These are phyloP conservation scores for Nannochloropsis salina DNA, from an alignment of 108 stramenopile genomes.

Conservation along the genomic window DNA sequence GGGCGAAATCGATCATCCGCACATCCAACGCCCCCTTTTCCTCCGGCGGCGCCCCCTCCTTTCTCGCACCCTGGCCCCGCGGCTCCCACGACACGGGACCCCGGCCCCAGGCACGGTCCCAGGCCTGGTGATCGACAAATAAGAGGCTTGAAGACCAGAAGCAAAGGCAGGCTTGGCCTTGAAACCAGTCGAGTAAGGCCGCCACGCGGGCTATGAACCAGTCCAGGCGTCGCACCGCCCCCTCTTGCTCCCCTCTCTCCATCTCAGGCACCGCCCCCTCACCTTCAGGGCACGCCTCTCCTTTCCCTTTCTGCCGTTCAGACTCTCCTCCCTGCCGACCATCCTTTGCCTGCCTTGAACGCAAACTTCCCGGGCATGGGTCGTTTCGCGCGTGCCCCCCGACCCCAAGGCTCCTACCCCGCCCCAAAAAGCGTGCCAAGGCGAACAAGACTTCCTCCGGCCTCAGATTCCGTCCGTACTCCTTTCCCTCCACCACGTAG, in stretches of 20 bases:
- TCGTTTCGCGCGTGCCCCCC: neutral
- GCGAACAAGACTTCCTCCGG: neutral
- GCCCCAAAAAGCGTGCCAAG: neutral
- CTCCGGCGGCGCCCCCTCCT: neutral
- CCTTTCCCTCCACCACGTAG: neutral
- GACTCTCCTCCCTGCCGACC: too few relatives aligned
- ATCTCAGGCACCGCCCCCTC: neutral
- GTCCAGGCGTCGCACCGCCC: neutral
- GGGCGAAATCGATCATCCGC: neutral
- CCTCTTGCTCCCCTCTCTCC: neutral
- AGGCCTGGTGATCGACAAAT: neutral
- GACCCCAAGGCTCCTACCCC: constrained; percentile 2
- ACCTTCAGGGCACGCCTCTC: too few relatives aligned
- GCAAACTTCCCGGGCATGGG: neutral
- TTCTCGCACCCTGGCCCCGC: neutral
- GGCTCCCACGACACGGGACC: too few relatives aligned
- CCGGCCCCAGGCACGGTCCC: neutral
- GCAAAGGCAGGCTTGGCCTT: neutral
- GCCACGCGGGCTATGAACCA: neutral
- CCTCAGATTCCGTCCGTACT: neutral
- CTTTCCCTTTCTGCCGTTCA: too few relatives aligned
- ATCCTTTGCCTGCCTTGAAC: too few relatives aligned
- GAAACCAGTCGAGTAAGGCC: neutral
- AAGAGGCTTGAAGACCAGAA: constrained; percentile 9
- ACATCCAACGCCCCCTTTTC: neutral